Percentiles rank a stretch among this genome's conserved stretches.
Conservation (phyloP, 2,329 filamentous ascomycete genomes). For the Tolypocladium tundrense region DNA sequence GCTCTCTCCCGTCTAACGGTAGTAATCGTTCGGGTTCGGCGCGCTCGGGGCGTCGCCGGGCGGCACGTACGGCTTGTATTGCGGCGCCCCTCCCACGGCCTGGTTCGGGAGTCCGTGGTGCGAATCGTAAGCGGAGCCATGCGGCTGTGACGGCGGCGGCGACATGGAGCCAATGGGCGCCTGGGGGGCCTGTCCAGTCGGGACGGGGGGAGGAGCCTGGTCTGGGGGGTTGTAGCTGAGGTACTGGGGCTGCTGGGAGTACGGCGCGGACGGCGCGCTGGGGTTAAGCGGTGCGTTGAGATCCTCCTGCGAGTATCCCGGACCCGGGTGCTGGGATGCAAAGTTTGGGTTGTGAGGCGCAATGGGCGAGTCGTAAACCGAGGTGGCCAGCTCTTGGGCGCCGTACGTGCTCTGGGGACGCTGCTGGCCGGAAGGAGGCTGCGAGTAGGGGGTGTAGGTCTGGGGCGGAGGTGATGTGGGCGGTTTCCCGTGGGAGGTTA, state of each 20-base stretch:
- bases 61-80: constrained; percentile 53
- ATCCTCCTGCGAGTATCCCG: constrained; percentile 40
- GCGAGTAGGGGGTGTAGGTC: constrained; percentile 32
- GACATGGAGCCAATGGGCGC: constrained; percentile 20
- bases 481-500: constrained; percentile 35
- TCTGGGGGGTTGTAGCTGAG: constrained; percentile 29
- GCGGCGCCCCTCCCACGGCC: constrained; percentile 24
- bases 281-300: constrained; percentile 15
- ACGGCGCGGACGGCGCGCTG: constrained; percentile 15
- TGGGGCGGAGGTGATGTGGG: constrained; percentile 41
- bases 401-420: constrained; percentile 60
- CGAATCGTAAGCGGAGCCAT: constrained; percentile 36
- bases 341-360: constrained; percentile 38
- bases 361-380: constrained; percentile 66
- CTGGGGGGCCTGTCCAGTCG: constrained; percentile 21
- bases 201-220: constrained; percentile 30
- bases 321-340: constrained; percentile 33
- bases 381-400: constrained; percentile 69
- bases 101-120: constrained; percentile 42
- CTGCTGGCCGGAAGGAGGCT: constrained; percentile 30
- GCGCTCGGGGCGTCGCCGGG: constrained; percentile 35
- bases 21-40: constrained; percentile 45
- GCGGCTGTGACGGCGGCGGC: constrained; percentile 33
- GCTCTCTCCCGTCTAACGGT: constrained; percentile 27
- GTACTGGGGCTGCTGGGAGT: constrained; percentile 25